Evolutionary conservation across 768 basidiomycete genomes (phyloP).

Genomic region (Boletus reticulatus): DNA sequence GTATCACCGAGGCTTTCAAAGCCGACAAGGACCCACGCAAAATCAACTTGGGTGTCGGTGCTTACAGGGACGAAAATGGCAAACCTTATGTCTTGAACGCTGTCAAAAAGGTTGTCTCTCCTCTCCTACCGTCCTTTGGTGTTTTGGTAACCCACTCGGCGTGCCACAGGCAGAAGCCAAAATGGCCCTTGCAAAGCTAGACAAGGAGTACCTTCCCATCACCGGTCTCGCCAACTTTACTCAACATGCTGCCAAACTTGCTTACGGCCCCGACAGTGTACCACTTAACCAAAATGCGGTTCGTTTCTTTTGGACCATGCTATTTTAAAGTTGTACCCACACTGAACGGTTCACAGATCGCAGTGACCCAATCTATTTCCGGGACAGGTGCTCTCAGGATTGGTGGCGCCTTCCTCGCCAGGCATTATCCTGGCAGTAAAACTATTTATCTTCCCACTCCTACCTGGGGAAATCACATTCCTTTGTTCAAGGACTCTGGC

Average conservation of each 20-base stretch:
- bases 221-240: conserved; percentile 88
- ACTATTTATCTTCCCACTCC: conserved; percentile 89
- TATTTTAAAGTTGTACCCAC: not conserved
- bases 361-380: conserved; percentile 91
- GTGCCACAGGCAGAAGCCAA: conserved; percentile 68
- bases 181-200: conserved; percentile 59
- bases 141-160: not conserved
- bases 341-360: conserved; percentile 49
- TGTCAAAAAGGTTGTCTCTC: conserved; percentile 71
- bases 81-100: conserved; percentile 92
- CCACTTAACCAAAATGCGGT: conserved; percentile 73
- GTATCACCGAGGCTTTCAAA: conserved; percentile 95
- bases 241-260: conserved; percentile 82
- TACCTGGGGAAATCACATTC: conserved; percentile 97
- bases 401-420: conserved; percentile 87
- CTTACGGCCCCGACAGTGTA: conserved; percentile 80
- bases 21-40: conserved; percentile 89
- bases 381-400: conserved; percentile 97
- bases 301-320: conserved; percentile 31
- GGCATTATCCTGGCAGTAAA: conserved; percentile 84
- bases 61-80: conserved; percentile 90
- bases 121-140: not conserved
- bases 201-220: conserved; percentile 98
- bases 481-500: conserved; percentile 91
- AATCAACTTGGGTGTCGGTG: conserved; percentile 97